phyloP scores from a whole-genome alignment of 2,329 filamentous ascomycete species.

The Aspergillus fructus region DNA sequence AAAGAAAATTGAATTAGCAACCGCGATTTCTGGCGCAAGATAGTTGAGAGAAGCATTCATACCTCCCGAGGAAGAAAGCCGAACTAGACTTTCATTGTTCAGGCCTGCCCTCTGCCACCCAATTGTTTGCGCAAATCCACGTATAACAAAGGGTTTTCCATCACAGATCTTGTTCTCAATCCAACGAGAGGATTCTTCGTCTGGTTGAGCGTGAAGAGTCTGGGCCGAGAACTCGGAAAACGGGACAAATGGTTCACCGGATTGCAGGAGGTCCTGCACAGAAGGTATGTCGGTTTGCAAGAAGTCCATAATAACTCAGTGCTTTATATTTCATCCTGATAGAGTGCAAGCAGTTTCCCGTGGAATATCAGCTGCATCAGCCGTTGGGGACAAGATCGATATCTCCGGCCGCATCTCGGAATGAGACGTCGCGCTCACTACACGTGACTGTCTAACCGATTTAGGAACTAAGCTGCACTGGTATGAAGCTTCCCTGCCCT shows the following conservation, averaged over 20 bases:
- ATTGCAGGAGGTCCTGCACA: constrained; percentile 13
- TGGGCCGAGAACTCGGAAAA: constrained; percentile 23
- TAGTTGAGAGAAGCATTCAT: not conserved
- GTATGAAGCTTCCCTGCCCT: not conserved
- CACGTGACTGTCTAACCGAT: constrained; percentile 11
- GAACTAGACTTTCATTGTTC: constrained; percentile 31
- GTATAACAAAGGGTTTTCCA: constrained; percentile 35
- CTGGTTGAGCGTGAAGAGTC: constrained; percentile 4
- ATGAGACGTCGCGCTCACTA: not conserved
- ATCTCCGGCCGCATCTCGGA: not conserved
- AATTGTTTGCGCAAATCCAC: constrained; percentile 32
- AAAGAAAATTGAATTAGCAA: constrained; percentile 2
- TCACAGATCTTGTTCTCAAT: constrained; percentile 29
- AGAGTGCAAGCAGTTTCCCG: not conserved
- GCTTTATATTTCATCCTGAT: not conserved
- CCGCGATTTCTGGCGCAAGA: too few species aligned
- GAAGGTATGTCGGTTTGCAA: constrained; percentile 1
- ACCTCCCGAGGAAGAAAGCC: constrained; percentile 35
- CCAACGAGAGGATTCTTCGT: constrained; percentile 23
- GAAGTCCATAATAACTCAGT: constrained; percentile 7
- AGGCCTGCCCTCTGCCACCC: constrained; percentile 27
- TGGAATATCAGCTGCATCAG: not conserved
- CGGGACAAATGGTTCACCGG: constrained; percentile 16
- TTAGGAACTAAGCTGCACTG: not conserved
- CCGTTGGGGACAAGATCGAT: not conserved